A percentile compares a stretch with the other conserved stretches of the same genome.
Conservation (phyloP, 1,139 yeast genomes). For the Yamadazyma taylorii region DNA sequence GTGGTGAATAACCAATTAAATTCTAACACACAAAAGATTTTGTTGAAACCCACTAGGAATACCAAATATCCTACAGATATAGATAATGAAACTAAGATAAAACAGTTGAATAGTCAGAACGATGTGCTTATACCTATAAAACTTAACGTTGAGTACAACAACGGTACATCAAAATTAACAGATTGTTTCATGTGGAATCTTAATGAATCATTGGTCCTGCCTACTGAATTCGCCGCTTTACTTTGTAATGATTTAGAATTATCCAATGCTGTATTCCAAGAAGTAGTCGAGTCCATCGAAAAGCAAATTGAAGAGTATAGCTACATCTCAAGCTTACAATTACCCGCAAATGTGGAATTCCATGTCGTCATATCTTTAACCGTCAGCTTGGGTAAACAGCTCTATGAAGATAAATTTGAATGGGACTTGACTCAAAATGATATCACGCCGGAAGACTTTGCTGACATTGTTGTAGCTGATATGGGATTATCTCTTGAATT, state of each 20-base stretch:
- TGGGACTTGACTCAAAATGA: constrained; percentile 79
- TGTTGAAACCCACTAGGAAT: constrained; percentile 35
- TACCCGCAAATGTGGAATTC: constrained; percentile 62
- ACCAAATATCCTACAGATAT: constrained; percentile 30
- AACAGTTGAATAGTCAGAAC: constrained; percentile 31
- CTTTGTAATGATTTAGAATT: constrained; percentile 83
- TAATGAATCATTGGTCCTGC: constrained; percentile 75
- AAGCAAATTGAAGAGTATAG: constrained; percentile 77
- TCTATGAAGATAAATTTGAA: constrained; percentile 90
- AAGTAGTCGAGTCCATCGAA: constrained; percentile 68
- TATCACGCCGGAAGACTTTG: constrained; percentile 81
- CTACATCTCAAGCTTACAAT: constrained; percentile 56
- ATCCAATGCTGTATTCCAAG: constrained; percentile 61
- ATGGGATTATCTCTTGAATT: constrained; percentile 85
- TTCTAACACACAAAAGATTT: constrained; percentile 30
- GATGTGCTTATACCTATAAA: constrained; percentile 74
- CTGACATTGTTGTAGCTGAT: constrained; percentile 78
- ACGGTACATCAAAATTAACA: constrained; percentile 56
- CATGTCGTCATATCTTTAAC: constrained; percentile 82
- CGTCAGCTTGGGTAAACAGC: constrained; percentile 77
- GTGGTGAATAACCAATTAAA: constrained; percentile 24
- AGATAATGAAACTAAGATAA: constrained; percentile 24
- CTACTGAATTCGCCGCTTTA: constrained; percentile 78
- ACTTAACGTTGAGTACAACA: constrained; percentile 69
- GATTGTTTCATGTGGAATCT: constrained; percentile 92